Evolutionary conservation across 2,329 filamentous ascomycete genomes (phyloP), one percentile per base, ranked within the genome.

Genomic region (Pezicula carpinea): DNA sequence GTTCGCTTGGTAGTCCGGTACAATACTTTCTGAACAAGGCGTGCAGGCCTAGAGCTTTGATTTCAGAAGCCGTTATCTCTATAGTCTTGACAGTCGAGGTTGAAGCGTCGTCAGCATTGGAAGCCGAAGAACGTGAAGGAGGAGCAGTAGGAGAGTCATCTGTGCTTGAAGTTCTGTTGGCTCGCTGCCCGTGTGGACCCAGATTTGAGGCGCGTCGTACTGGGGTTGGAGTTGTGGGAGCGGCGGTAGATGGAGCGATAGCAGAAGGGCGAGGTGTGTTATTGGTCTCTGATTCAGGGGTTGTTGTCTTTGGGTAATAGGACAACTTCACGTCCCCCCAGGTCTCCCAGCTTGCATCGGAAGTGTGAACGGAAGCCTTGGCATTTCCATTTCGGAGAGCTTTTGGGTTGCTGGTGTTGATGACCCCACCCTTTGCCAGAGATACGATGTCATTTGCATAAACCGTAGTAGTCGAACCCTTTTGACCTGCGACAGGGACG

Each of bases 361-460:
- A 38, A 17, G 29, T 15, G 17, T 49, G 26, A 19, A 50, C 36
- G 15, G 53, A 46, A 11, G 44, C 21, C 60, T 42, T 55, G 51
- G 54, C 60, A 46, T 26, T 31, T 13, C 62, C 64, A 52, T 62
- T 61, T 34, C 58, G 54, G 48, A 53, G 44, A 22, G 53, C 55
- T 19, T 60, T 59, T 17, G 64, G 59, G 21, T 60, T 63, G 35
- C 56, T 59, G 42, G 61, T 59, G 17, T 64, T 59, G 4, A 61
- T 60, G 39, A 56, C 59, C n/a, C 62, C 76, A 19, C 78, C 75
- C 47, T 83, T 83, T 43, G 85, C 83, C 47, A 97, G 73, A 11
- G 85, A 79, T 29, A 87, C 81, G 46, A 99, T 70, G 65, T 99
- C 89, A 55, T 91, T 91, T n/a, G 88, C 87, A 65, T 88, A 83